Percentiles rank a stretch among this genome's conserved stretches.
phyloP scores from a whole-genome alignment of 2,329 filamentous ascomycete genomes.

The Colletotrichum gloeosporioides region DNA sequence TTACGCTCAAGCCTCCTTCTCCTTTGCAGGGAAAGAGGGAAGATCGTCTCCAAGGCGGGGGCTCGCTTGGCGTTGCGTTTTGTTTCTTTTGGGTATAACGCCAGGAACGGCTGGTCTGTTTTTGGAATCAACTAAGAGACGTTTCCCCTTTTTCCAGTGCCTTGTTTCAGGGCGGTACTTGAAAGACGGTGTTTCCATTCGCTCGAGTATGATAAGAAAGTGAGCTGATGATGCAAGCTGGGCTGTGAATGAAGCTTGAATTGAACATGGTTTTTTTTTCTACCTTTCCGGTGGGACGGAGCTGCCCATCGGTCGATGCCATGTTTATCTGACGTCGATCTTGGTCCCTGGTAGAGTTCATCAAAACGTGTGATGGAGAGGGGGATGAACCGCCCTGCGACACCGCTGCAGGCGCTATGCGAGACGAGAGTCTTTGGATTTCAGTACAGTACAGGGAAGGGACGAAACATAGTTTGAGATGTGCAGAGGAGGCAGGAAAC shows the following conservation, averaged over 20 bases:
- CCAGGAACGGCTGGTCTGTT: constrained; percentile 3
- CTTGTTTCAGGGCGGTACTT: constrained; percentile 10
- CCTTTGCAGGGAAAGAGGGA: background rate
- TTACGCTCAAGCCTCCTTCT: background rate
- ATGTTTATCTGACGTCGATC: background rate
- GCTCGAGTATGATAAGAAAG: background rate
- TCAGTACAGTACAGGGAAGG: background rate
- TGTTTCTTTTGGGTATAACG: background rate
- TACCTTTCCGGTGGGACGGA: background rate
- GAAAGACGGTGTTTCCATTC: background rate
- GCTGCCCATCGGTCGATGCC: background rate
- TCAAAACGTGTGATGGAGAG: background rate
- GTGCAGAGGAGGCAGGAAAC: background rate
- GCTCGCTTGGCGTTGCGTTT: background rate
- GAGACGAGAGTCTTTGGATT: background rate
- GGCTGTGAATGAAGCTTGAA: background rate
- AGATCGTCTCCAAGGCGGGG: background rate
- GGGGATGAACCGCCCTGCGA: background rate
- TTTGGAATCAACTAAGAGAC: background rate
- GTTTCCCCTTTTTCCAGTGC: background rate
- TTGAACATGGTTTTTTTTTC: background rate
- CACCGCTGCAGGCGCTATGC: background rate
- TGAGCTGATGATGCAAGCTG: background rate
- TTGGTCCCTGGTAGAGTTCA: background rate
- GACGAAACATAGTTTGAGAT: background rate